Conservation (phyloP, 2,329 filamentous ascomycete species). For the Aphanoascus verrucosus region DNA sequence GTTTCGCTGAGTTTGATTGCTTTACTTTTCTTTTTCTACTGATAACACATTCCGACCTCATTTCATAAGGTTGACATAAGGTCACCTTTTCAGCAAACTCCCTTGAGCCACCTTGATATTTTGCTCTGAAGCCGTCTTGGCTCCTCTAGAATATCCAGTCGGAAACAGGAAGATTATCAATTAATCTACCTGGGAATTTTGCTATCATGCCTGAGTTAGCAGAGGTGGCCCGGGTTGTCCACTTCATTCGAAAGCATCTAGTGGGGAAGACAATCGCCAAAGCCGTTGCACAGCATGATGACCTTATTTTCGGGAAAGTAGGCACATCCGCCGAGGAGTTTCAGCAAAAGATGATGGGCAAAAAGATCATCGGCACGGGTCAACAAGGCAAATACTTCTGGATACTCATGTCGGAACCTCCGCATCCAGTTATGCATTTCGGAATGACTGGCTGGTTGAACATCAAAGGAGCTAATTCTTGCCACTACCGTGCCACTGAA, state of each 20-base stretch:
- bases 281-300: slow-evolving; percentile 64
- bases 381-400: slow-evolving; percentile 98
- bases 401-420: slow-evolving; percentile 64
- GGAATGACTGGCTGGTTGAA: slow-evolving; percentile 77
- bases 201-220: slow-evolving; percentile 40
- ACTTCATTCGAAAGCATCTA: slow-evolving; percentile 72
- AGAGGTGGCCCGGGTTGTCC: slow-evolving; percentile 71
- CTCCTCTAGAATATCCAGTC: not conserved
- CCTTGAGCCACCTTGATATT: not conserved
- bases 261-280: slow-evolving; percentile 68
- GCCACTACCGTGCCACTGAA: slow-evolving; percentile 62
- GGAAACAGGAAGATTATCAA: not conserved
- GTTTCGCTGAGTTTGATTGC: not conserved
- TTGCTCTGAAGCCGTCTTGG: not conserved
- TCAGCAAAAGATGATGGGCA: slow-evolving; percentile 60
- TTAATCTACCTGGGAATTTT: not conserved
- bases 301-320: slow-evolving; percentile 80
- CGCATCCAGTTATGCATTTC: slow-evolving; percentile 82
- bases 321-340: slow-evolving; percentile 70
- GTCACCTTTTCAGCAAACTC: not conserved
- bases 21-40: not conserved
- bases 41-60: not conserved
- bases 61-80: not conserved
- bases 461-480: slow-evolving; percentile 65
- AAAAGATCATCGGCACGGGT: slow-evolving; percentile 58